Evolutionary conservation across 495 filamentous ascomycete genomes (phyloP).

Genomic region (Hypoxylon trugodes): DNA sequence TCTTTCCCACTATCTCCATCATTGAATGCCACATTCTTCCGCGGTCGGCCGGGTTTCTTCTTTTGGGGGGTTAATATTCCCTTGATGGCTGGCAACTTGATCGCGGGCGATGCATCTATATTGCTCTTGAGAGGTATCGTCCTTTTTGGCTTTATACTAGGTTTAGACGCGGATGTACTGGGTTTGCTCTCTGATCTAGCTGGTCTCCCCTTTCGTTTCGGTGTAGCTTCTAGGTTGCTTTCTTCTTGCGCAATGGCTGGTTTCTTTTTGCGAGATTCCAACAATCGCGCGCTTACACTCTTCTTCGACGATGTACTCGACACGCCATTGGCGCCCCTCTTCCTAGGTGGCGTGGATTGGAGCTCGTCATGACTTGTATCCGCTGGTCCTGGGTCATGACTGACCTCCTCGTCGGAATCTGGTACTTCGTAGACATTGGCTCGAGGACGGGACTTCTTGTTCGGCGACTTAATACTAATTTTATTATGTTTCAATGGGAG

Average conservation of each 20-base stretch:
- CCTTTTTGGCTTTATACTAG: constrained; percentile 10
- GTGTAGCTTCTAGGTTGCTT: constrained; percentile 27
- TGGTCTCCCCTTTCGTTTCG: constrained; percentile 35
- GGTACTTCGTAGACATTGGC: constrained; percentile 52
- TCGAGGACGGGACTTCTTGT: constrained; percentile 16
- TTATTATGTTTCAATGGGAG: constrained; percentile 37
- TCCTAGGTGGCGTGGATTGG: constrained; percentile 23
- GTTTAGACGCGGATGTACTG: constrained; percentile 3
- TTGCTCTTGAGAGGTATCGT: not conserved
- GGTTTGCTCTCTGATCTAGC: constrained; percentile 10
- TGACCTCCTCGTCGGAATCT: constrained; percentile 49
- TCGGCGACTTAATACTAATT: constrained; percentile 5
- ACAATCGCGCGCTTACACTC: constrained; percentile 21
- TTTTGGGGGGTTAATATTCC: constrained; percentile 54
- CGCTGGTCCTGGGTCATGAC: not conserved
- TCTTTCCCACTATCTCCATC: constrained; percentile 29
- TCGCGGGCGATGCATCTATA: not conserved
- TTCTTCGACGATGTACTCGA: constrained; percentile 27
- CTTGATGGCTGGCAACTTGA: constrained; percentile 38
- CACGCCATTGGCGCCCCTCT: not conserved
- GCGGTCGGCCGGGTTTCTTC: constrained; percentile 36
- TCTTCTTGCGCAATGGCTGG: constrained; percentile 1
- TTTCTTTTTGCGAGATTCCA: constrained; percentile 26
- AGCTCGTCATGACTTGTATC: constrained; percentile 13
- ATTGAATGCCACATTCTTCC: constrained; percentile 55